phyloP scores from a whole-genome alignment of 148 eudicot species.

The Polygonum maritimum region DNA sequence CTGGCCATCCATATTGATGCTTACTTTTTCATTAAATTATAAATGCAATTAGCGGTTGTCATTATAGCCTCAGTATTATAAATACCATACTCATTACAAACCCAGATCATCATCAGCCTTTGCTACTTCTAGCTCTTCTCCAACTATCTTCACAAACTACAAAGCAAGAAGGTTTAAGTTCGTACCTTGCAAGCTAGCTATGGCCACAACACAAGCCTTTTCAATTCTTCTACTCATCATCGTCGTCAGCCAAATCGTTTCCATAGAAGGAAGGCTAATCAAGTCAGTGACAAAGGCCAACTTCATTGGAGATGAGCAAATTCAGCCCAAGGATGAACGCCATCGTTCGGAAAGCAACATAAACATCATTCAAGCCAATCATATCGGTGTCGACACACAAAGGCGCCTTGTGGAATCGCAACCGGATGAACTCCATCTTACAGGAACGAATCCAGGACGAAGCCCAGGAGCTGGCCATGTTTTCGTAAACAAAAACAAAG shows the following conservation, averaged over 20 bases:
- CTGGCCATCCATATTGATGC: neutral
- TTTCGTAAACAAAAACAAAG: neutral
- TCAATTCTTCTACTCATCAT: neutral
- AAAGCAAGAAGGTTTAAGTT: neutral
- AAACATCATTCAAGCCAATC: neutral
- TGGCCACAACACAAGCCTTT: neutral
- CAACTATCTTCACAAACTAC: too few relatives aligned
- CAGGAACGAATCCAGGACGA: neutral
- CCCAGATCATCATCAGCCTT: neutral
- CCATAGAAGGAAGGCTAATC: neutral
- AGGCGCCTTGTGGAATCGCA: neutral
- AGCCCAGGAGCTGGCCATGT: neutral
- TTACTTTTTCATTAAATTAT: neutral
- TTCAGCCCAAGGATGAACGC: neutral
- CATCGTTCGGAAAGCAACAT: neutral
- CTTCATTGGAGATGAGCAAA: neutral
- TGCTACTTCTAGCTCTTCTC: neutral
- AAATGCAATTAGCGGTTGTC: neutral
- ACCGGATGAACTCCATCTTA: neutral
- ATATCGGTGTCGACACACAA: neutral
- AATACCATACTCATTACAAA: neutral
- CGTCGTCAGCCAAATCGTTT: neutral
- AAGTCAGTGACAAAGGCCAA: neutral
- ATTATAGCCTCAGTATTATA: neutral
- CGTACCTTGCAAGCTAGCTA: neutral